Evolutionary conservation across 169 alveolate species (phyloP), one percentile per base, ranked within the genome.

Genomic region (Plasmodium relictum): DNA sequence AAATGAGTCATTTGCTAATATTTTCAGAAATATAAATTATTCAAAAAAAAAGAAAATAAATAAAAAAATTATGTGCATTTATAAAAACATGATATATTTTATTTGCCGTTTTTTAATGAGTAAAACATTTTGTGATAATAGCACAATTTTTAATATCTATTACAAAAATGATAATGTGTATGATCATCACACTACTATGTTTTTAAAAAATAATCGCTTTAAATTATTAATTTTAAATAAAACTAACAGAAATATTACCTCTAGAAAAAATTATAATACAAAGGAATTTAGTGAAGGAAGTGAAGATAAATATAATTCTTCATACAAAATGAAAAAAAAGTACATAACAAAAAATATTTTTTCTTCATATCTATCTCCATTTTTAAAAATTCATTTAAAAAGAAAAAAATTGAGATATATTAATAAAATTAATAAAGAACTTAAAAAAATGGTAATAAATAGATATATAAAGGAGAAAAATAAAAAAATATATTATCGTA

Each of bases 91-190:
- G 92, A 86, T 86, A 6, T 71, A 31, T 70, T 86, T 86, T 73
- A 74, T 86, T 9, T 86, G 92, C 22, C 72, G 92, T 3, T 86
- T 56, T 86, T 61, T 86, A 71, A 86, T 86, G 70, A 86, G 92
- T 22, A 86, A 73, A 62, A 86, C 92, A 3, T 73, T 86, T 61
- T 86, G 92, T 39, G 92, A 86, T 41, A 39, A 86, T 16, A 86
- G 92, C 26, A 86, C 92, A 5, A 86, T 86, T 56, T 86, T 86
- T 71, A 86, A 86, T 14, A 52, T 86, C 3, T 86, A 70, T 54
- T n/a, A 59, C 24, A 39, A 26, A 31, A 48, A 50, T 22, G 54
- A 45, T 70, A 80, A 80, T 20, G 52, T 12, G 8, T 9, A 80
- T 26, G 73, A 68, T 68, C 63, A 22, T 0, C 42, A 80, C n/a